Evolutionary conservation across 257 asterid genomes (phyloP).

Genomic region (Capsicum baccatum): DNA sequence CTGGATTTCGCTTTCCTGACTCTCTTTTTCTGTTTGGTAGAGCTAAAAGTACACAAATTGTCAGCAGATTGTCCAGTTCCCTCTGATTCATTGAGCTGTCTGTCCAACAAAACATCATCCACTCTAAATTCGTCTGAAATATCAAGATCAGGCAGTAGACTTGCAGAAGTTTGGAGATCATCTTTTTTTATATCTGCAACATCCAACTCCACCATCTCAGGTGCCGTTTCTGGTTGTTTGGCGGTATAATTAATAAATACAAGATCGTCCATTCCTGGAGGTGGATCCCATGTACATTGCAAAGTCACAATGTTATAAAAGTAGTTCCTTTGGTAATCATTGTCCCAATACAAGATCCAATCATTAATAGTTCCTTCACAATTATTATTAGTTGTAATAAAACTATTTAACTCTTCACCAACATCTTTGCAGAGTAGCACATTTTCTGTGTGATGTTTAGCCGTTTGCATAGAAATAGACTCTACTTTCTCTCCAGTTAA

Average conservation of each 20-base stretch:
- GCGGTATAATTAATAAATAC: constrained; percentile 35
- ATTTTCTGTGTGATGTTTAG: constrained; percentile 42
- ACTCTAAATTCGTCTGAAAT: constrained; percentile 35
- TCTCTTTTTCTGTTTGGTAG: constrained; percentile 55
- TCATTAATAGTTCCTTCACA: constrained; percentile 43
- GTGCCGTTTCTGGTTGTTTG: constrained; percentile 29
- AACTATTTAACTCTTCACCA: constrained; percentile 32
- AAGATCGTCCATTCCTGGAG: constrained; percentile 61
- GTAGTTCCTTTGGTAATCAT: constrained; percentile 62
- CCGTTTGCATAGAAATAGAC: background rate
- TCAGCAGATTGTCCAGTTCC: constrained; percentile 43
- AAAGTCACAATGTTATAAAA: constrained; percentile 58
- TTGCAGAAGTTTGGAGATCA: constrained; percentile 45
- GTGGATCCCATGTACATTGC: constrained; percentile 89
- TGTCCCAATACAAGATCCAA: constrained; percentile 76
- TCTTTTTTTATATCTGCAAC: constrained; percentile 33
- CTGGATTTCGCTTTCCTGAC: constrained; percentile 47
- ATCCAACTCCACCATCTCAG: constrained; percentile 38
- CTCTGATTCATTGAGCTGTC: constrained; percentile 35
- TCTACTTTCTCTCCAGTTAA: constrained; percentile 20
- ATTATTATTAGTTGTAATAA: constrained; percentile 30
- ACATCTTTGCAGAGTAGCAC: constrained; percentile 32
- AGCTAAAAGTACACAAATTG: constrained; percentile 21
- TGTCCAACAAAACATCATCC: constrained; percentile 36
- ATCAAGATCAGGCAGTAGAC: constrained; percentile 33